phyloP scores from a whole-genome alignment of 257 asterid species.

The Rhazya stricta region DNA sequence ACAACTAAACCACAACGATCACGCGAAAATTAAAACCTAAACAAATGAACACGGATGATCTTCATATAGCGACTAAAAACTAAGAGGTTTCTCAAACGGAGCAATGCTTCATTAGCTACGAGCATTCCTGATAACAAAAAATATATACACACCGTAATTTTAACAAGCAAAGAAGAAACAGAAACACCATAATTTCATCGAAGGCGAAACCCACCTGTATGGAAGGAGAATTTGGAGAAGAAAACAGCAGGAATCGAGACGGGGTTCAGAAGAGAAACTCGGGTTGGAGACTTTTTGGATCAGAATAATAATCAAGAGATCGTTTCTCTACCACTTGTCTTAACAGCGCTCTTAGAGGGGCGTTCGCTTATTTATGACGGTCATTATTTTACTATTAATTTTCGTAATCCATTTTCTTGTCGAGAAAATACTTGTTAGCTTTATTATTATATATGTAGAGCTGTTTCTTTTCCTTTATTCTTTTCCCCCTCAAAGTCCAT shows the following conservation, averaged over 20 bases:
- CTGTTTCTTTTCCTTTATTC: no score
- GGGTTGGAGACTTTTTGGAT: background rate
- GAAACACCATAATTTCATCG: no score
- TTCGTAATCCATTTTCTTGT: background rate
- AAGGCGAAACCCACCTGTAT: constrained; percentile 5
- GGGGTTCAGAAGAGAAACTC: background rate
- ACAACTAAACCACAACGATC: background rate
- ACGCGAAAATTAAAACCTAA: background rate
- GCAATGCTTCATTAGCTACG: background rate
- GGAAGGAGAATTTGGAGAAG: background rate
- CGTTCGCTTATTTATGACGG: background rate
- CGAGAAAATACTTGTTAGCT: background rate
- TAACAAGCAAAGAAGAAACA: background rate
- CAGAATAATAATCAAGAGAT: background rate
- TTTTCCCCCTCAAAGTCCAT: background rate
- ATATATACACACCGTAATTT: background rate
- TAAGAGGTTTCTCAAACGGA: background rate
- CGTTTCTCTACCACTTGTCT: background rate
- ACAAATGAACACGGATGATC: background rate
- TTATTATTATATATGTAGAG: no score
- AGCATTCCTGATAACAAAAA: background rate
- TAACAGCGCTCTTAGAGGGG: background rate
- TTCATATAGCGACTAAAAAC: no score
- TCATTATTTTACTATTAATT: background rate
- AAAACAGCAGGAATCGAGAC: background rate